A percentile compares a stretch with the other conserved stretches of the same genome.
Evolutionary conservation across 164 flowering plant genomes (phyloP).

Genomic region (Amborella trichopoda): DNA sequence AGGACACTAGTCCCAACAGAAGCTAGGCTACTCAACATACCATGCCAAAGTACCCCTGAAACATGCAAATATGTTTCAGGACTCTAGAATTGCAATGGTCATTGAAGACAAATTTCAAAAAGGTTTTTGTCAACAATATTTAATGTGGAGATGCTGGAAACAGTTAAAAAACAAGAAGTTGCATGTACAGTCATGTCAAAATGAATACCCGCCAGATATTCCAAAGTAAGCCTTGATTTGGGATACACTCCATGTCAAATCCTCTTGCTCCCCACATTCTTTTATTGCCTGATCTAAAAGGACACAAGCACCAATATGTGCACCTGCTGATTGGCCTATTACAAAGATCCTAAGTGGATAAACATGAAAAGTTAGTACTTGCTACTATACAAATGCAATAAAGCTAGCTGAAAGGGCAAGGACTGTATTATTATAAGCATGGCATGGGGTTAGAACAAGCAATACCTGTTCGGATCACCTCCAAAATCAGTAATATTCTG

Average conservation of each 20-base stretch:
- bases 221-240: conserved; percentile 91
- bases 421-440: too few relatives aligned
- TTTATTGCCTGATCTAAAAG: conserved; percentile 73
- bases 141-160: too few relatives aligned
- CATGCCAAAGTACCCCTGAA: too few relatives aligned
- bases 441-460: not conserved
- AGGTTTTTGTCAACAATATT: too few relatives aligned
- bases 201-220: conserved; percentile 85
- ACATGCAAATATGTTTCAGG: too few relatives aligned
- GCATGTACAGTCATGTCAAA: too few relatives aligned
- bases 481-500: conserved; percentile 82
- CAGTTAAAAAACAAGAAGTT: too few relatives aligned
- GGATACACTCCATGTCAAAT: conserved; percentile 63
- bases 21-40: too few relatives aligned
- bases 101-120: too few relatives aligned
- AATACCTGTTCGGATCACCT: conserved; percentile 88
- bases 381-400: not conserved
- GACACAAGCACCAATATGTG: conserved; percentile 90
- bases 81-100: too few relatives aligned
- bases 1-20: too few relatives aligned
- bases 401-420: too few relatives aligned
- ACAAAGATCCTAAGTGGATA: conserved; percentile 50
- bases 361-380: not conserved
- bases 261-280: conserved; percentile 45
- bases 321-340: conserved; percentile 99